Base-by-base conservation (phyloP, 441 rosid genomes). In the Bocquillonia castaneifolia region DNA sequence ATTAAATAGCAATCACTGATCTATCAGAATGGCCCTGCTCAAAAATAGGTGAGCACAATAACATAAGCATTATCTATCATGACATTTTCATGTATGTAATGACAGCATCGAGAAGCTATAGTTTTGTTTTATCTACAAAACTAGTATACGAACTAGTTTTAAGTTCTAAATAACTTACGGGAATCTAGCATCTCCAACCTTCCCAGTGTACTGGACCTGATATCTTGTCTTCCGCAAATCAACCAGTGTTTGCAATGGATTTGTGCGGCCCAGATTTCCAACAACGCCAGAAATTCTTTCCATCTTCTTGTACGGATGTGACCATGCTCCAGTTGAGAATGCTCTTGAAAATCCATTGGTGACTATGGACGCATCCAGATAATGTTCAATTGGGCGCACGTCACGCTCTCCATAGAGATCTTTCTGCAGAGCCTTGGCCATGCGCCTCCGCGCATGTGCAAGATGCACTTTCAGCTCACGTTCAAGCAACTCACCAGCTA, bases 281-380 rank as follows among this genome's bases (percentile, higher is more conserved):
- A 92, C 97, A 44, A 90, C 97, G 63, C 99, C 98, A 25, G 97
- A 88, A 63, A 87, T 83, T 71, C 97, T 84, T 78, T 94, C 99
- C 80, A 81, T 90, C 69, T 66, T 80, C 81, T 86, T 86, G 67
- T 69, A 92, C 48, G 96, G 93, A 79, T 94, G 98, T 22, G 85
- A 86, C 99, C 99, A 92, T 32, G 97, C 94, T 71, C 97, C 98
- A 74, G 99, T 90, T 44, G 99, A 92, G 79, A 94, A 92, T 54
- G 97, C 98, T 82, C 98, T 85, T 1, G 84, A 78, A 23, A 94
- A 82, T 54, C 98, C 98, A 79, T 94, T 92, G 56, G 96, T 87
- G 53, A 92, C 77, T 44, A 94, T 89, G 50, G 97, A 87, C 23
- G 93, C 93, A 86, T 94, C 98, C 53, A 94, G 78, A 78, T 92